Percentiles rank a stretch among this genome's conserved stretches.
These are phyloP conservation scores for Bipolaris cookei DNA, from an alignment of 2,329 filamentous ascomycete genomes.

Conservation along the genomic window DNA sequence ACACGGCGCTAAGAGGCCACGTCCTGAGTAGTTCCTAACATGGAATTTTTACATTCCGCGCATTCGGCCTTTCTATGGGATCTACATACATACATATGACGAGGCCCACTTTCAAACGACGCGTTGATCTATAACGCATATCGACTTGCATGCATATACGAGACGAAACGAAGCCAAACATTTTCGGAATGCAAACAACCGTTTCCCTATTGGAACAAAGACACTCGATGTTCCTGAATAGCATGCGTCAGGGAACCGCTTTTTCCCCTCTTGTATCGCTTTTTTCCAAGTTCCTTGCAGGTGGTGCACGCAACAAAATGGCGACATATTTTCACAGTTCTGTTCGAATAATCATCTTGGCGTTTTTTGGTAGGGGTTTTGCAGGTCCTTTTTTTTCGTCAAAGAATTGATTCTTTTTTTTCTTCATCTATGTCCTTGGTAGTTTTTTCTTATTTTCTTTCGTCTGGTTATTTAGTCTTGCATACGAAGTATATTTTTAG, in stretches of 20 bases:
- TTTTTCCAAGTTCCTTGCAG: conserved; percentile 1
- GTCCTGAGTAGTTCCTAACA: conserved; percentile 64
- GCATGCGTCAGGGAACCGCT: neutral
- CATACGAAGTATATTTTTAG: conserved; percentile 2
- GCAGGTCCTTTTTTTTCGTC: neutral
- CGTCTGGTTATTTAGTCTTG: neutral
- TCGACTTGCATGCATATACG: neutral
- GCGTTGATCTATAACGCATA: neutral
- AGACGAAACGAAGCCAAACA: conserved; percentile 3
- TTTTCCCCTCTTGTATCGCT: neutral
- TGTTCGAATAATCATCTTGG: conserved; percentile 3
- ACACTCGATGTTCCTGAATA: neutral
- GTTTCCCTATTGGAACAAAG: neutral
- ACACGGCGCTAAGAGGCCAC: conserved; percentile 78
- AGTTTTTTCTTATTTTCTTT: conserved; percentile 4
- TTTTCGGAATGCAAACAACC: neutral
- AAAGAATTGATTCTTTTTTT: conserved; percentile 18
- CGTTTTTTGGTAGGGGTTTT: conserved; percentile 7
- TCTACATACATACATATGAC: neutral
- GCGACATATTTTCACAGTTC: neutral
- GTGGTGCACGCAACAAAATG: neutral
- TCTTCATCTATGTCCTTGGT: conserved; percentile 17
- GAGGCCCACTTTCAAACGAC: neutral
- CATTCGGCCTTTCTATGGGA: neutral
- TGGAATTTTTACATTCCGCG: neutral